phyloP scores from a whole-genome alignment of 805 yeast species.

The Hanseniaspora meyeri region DNA sequence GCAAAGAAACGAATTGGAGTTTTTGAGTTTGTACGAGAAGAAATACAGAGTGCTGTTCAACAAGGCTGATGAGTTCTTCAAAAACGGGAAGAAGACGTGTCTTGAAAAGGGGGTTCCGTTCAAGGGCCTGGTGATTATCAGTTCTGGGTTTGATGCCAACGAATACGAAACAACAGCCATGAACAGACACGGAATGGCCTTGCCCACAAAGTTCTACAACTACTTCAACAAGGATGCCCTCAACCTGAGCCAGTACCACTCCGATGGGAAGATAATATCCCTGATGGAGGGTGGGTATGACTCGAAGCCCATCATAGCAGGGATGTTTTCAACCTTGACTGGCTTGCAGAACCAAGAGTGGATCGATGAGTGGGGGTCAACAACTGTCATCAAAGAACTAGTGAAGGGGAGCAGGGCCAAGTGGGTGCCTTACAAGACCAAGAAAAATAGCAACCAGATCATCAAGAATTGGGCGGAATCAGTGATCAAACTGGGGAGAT shows the following conservation, averaged over 20 bases:
- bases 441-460: constrained; percentile 38
- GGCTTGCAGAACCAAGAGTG: constrained; percentile 51
- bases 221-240: constrained; percentile 61
- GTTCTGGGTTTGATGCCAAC: constrained; percentile 83
- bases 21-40: constrained; percentile 46
- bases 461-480: constrained; percentile 53
- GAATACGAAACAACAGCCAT: constrained; percentile 71
- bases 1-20: constrained; percentile 20
- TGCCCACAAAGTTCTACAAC: constrained; percentile 69
- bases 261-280: constrained; percentile 52
- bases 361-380: constrained; percentile 55
- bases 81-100: constrained; percentile 37
- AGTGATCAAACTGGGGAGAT: constrained; percentile 47
- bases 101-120: constrained; percentile 30
- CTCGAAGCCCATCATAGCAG: constrained; percentile 67
- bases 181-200: constrained; percentile 74
- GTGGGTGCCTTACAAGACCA: constrained; percentile 44
- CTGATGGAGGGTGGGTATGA: constrained; percentile 79
- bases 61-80: constrained; percentile 55
- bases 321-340: constrained; percentile 64
- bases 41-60: constrained; percentile 50
- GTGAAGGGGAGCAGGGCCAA: constrained; percentile 54
- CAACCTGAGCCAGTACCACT: constrained; percentile 50
- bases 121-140: constrained; percentile 51
- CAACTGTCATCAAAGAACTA: constrained; percentile 50